A percentile compares a stretch with the other conserved stretches of the same genome.
phyloP scores from a whole-genome alignment of 306 rosid genomes.

The cucumber (Cucumis sativus) region Cucumber_9930_V3 NC_026660.2:24332001-24332500 shows the following conservation, averaged over 20 bases:
- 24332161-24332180: not conserved
- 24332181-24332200: not conserved
- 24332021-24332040: constrained; percentile 4
- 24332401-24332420: too few relatives aligned
- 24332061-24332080: not conserved
- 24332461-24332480: too few relatives aligned
- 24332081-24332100: not conserved
- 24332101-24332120: not conserved
- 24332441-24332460: too few relatives aligned
- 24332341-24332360: not conserved
- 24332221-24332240: not conserved
- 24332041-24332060: constrained; percentile 5
- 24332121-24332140: not conserved
- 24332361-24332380: too few relatives aligned
- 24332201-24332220: not conserved
- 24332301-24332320: not conserved
- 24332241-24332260: not conserved
- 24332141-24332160: not conserved
- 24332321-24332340: not conserved
- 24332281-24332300: not conserved
- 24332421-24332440: too few relatives aligned
- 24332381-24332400: too few relatives aligned
- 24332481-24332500: too few relatives aligned
- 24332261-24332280: not conserved
- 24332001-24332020: constrained; percentile 2